Evolutionary conservation across 495 filamentous ascomycete species (phyloP), one percentile per base, ranked within the genome.

Genomic region (Tuber indicum): DNA sequence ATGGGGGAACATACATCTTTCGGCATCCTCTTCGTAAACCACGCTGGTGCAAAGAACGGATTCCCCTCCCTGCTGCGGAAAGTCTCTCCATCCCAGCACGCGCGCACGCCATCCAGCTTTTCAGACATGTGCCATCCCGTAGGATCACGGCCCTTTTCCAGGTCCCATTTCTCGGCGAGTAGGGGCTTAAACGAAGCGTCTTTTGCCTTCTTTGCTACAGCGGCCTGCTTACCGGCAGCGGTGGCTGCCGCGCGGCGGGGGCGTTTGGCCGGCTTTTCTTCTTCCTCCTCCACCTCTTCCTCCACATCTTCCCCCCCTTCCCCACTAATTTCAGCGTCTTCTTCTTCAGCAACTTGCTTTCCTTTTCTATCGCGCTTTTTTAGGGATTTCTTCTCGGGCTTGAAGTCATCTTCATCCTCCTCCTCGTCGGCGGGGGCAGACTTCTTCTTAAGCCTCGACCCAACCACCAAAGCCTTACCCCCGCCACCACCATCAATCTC

Each of bases 21-120:
- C 1, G 82, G 82, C 73, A 84, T 79, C 41, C 77, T 75, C 72
- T 83, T 83, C 12, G 76, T 82, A 52, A 84, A 84, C 82, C 82
- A 84, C 41, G 72, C 79, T 6, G 82, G 82, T 10, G 82, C 82
- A 44, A 82, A 84, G 75, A 84, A 84, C 19, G 79, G 79, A 44
- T 84, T 84, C 10, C 82, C 82, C 72, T 83, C 79, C 3, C 82
- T 77, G 71, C 77, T 80, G 26, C 78, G 76, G 45, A 84, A 83
- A 7, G 58, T 58, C 39, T 78, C 75, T 17, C 82, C 82, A n/a
- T 83, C 79, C 82, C 82, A 84, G 75, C 80, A 80, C 26, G 82
- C 82, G n/a, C 82, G 82, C 17, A 84, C 82, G 5, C 82, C 82
- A 46, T 84, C 82, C 58, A 84, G 82, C 70, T 84, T 84, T 70